A percentile compares a stretch with the other conserved stretches of the same genome.
Evolutionary conservation across 352 stramenopile genomes (phyloP).

Genomic region (Pelagophyceae sp.): DNA sequence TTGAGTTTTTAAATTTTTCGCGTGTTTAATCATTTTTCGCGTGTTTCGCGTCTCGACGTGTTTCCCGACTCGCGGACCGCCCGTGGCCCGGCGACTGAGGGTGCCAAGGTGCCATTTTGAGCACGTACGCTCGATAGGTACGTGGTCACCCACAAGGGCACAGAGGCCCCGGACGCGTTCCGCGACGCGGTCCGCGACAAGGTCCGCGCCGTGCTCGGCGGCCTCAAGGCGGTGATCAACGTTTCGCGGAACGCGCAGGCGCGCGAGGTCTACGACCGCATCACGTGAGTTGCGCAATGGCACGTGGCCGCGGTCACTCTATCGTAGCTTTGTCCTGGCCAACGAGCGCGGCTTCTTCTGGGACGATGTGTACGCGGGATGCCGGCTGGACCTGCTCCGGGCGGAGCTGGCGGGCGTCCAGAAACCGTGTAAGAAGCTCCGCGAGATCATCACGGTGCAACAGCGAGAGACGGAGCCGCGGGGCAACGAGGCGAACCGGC

Average conservation of each 20-base stretch:
- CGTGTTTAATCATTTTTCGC: too few species aligned
- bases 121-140: too few species aligned
- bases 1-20: too few species aligned
- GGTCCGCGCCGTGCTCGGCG: slow-evolving; percentile 79
- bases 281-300: too few species aligned
- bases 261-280: slow-evolving; percentile 77
- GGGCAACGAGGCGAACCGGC: slow-evolving; percentile 84
- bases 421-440: slow-evolving; percentile 69
- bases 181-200: slow-evolving; percentile 84
- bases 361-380: slow-evolving; percentile 91
- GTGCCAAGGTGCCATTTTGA: too few species aligned
- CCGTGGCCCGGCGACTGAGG: too few species aligned
- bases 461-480: slow-evolving; percentile 92
- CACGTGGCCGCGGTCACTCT: too few species aligned
- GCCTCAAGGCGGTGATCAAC: slow-evolving; percentile 76
- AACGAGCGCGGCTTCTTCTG: slow-evolving; percentile 96
- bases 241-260: slow-evolving; percentile 62
- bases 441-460: slow-evolving; percentile 86
- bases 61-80: too few species aligned
- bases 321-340: slow-evolving; percentile 88
- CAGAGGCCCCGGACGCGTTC: not conserved
- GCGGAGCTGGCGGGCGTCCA: slow-evolving; percentile 63
- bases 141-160: not conserved
- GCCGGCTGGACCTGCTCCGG: slow-evolving; percentile 70
- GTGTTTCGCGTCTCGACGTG: too few species aligned